Evolutionary conservation across 164 flowering plant species (phyloP), one percentile per base, ranked within the genome.

Genomic region (Warburgia ugandensis): DNA sequence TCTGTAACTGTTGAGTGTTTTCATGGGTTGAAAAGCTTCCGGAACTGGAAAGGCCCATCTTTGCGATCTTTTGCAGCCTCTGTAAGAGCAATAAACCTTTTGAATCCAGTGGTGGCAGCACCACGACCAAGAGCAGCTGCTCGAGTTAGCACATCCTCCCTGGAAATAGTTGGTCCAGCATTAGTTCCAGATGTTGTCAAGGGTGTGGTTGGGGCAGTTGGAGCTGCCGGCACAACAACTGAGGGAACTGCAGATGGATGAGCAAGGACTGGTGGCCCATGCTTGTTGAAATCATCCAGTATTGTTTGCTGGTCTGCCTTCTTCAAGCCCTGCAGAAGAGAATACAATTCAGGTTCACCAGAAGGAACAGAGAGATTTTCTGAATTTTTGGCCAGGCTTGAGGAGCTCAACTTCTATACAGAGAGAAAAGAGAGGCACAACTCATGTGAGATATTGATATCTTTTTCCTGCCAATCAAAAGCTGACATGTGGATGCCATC

Each of bases 81-180:
- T 10, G 99, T 92, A 31, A 92, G 67, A 28, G 99, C 99, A 51
- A 92, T 82, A 65, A 88, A 84, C 60, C 91, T 74, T 68, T 86
- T 86, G 72, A 92, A 88, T 1, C 96, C 96, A 6, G 91, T 88
- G 9, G 95, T 84, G 29, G 94, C 94, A 10, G 97, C 97, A 48
- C 95, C 99, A 48, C 95, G 73, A 38, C 99, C 99, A 1, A 92
- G 85, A 26, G 99, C 99, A 53, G 99, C 97, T 11, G 99, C 99
- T 59, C 99, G 66, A 27, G 95, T 74, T 29, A 92, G 72, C 29
- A 92, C 89, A 56, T 92, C 99, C 73, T 92, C 99, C 26, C 88
- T 58, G 20, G 90, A 78, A 11, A 31, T 19, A 2, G n/a, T 29
- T 10, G 20, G 36, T 29, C 77, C 77, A 20, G 65, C 61, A n/a